These are phyloP conservation scores for Boletus barrowsii DNA, from an alignment of 768 basidiomycete genomes.

Conservation along the genomic window DNA sequence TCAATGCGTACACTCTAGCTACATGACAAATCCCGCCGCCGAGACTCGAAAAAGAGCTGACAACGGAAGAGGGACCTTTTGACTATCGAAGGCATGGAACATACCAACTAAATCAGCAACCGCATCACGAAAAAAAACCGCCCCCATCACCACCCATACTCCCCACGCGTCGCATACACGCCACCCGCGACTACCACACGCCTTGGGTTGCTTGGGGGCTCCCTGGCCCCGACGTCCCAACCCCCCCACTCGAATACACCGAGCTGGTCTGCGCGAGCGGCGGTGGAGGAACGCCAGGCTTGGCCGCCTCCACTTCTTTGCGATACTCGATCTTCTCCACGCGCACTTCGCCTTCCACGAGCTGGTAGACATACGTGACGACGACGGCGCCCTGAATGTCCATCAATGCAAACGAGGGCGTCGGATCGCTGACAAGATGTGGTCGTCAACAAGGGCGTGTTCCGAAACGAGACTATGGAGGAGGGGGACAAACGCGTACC, in stretches of 20 bases:
- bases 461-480: no score
- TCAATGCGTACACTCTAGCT: not conserved
- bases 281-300: slow-evolving; percentile 22
- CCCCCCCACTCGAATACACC: slow-evolving; percentile 28
- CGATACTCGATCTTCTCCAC: slow-evolving; percentile 89
- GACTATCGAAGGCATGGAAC: not conserved
- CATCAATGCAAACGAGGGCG: slow-evolving; percentile 94
- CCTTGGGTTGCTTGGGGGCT: slow-evolving; percentile 27
- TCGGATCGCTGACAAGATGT: slow-evolving; percentile 59
- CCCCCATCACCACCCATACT: not conserved
- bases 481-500: not conserved
- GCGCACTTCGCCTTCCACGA: slow-evolving; percentile 91
- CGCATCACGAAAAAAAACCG: not conserved
- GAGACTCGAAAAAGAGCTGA: not conserved
- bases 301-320: slow-evolving; percentile 49
- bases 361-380: slow-evolving; percentile 95
- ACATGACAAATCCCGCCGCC: not conserved
- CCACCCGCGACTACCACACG: slow-evolving; percentile 22
- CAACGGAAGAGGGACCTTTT: not conserved
- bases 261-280: slow-evolving; percentile 31
- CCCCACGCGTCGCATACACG: not conserved
- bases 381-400: slow-evolving; percentile 97
- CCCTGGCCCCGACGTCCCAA: slow-evolving; percentile 19
- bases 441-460: not conserved
- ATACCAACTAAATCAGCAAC: not conserved